phyloP scores from a whole-genome alignment of 1,284 basidiomycete genomes.

The Taiwanofungus camphoratus region DNA sequence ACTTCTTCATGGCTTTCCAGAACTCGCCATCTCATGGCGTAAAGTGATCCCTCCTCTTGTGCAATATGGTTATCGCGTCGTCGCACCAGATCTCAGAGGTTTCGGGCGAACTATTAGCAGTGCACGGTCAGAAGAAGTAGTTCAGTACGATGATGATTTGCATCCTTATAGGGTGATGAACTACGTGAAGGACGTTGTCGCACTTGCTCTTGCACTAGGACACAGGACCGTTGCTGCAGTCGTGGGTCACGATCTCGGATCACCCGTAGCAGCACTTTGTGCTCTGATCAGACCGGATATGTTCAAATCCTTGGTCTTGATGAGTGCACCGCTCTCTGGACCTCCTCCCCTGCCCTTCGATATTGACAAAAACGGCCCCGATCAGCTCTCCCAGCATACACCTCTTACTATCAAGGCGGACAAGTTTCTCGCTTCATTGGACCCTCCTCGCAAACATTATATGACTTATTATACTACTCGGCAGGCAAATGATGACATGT shows the following conservation, averaged over 20 bases:
- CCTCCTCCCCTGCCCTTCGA: slow-evolving; percentile 29
- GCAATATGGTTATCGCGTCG: slow-evolving; percentile 30
- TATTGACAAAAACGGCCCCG: slow-evolving; percentile 9
- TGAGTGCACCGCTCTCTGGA: slow-evolving; percentile 53
- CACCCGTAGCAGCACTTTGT: slow-evolving; percentile 44
- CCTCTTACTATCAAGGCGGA: slow-evolving; percentile 16
- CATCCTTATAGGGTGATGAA: slow-evolving; percentile 45
- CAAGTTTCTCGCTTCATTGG: slow-evolving; percentile 32
- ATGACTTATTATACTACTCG: slow-evolving; percentile 42
- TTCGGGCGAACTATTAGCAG: slow-evolving; percentile 28
- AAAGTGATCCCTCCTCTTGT: slow-evolving; percentile 48
- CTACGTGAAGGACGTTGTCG: slow-evolving; percentile 44
- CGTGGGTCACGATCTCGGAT: slow-evolving; percentile 59
- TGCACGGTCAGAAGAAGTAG: slow-evolving; percentile 11
- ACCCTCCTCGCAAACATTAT: slow-evolving; percentile 56
- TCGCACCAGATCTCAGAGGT: slow-evolving; percentile 31
- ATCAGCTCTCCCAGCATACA: background rate
- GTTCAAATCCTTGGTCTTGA: slow-evolving; percentile 49
- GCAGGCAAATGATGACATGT: slow-evolving; percentile 43
- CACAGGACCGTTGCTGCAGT: slow-evolving; percentile 40
- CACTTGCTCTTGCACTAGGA: slow-evolving; percentile 46
- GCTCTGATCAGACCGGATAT: slow-evolving; percentile 51
- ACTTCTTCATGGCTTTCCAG: slow-evolving; percentile 63
- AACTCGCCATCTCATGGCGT: slow-evolving; percentile 60
- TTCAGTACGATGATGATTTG: slow-evolving; percentile 44